phyloP scores from a whole-genome alignment of 2,329 filamentous ascomycete species.

The Cadophora sp. region DNA sequence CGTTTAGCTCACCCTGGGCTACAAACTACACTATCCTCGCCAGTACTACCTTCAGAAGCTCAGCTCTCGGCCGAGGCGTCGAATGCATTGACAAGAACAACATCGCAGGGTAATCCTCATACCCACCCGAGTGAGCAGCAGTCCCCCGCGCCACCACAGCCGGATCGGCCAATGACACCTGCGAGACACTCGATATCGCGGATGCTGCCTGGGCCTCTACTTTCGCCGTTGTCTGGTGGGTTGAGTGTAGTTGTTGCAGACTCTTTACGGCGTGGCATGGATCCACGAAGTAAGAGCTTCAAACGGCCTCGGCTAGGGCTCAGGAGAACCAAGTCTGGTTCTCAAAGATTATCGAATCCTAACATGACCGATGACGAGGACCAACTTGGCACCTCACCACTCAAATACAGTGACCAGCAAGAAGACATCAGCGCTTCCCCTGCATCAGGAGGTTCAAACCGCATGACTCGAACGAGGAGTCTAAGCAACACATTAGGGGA shows the following conservation, averaged over 20 bases:
- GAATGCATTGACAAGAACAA: constrained; percentile 37
- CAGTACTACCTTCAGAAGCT: constrained; percentile 43
- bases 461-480: constrained; percentile 40
- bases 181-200: constrained; percentile 55
- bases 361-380: constrained; percentile 30
- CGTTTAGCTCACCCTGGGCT: constrained; percentile 37
- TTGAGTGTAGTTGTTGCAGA: constrained; percentile 71
- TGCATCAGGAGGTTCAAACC: constrained; percentile 25
- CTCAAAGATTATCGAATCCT: constrained; percentile 34
- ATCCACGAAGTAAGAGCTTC: constrained; percentile 43
- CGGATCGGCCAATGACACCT: constrained; percentile 48
- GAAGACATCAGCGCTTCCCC: constrained; percentile 35
- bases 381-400: constrained; percentile 30
- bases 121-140: constrained; percentile 43
- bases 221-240: constrained; percentile 64
- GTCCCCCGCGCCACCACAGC: constrained; percentile 46
- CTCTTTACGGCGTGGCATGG: constrained; percentile 61
- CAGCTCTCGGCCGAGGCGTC: constrained; percentile 34
- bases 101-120: constrained; percentile 40
- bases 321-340: constrained; percentile 41
- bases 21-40: constrained; percentile 37
- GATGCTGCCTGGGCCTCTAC: constrained; percentile 63
- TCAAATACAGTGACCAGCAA: constrained; percentile 23
- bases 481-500: constrained; percentile 43
- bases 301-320: constrained; percentile 42